Evolutionary conservation across 2,329 filamentous ascomycete genomes (phyloP), one percentile per base, ranked within the genome.

Genomic region (Colletotrichum sp.): DNA sequence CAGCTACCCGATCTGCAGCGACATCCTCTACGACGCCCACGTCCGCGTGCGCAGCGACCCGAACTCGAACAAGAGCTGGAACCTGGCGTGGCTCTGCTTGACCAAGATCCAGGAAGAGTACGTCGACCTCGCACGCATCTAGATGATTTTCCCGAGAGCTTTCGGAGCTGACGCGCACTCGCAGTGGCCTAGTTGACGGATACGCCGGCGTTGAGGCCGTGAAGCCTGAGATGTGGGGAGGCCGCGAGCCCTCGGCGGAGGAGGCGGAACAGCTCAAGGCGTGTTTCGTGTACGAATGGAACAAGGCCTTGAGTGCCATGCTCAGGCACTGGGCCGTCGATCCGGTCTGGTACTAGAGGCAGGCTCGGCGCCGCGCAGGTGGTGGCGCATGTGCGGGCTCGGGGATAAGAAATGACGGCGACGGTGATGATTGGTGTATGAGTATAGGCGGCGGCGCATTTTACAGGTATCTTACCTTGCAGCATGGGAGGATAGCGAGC

Each of bases 31-130:
- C 66, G 93, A 94, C 80, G 93, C 93, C 0, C 92, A 93, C 79
- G 84, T 86, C 71, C 87, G 92, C 26, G 93, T 95, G 4, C 87
- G 89, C 71, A 86, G 85, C 32, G 94, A 95, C 77, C 92, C 93
- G 0, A 85, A 88, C 21, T 93, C 92, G 78, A 92, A 92, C 79
- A 89, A 92, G 28, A 95, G 93, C 81, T 95, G 94, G 93, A 96
- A 95, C 81, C 87, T 94, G 79, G 94, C 93, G 57, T 95, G 94
- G 93, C 85, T 95, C 61, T 92, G 94, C 36, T 85, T 95, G 12
- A 85, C 85, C 57, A 94, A 94, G 82, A 92, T 95, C 67, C 87
- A 88, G 26, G 90, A 91, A 72, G 92, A 93, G 92, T 93, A 85
- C 83, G 90, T 87, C 8, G 26, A n/a, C 48, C 38, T 43, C 5